Percentiles rank a stretch among this genome's conserved stretches.
phyloP scores from a whole-genome alignment of 2,329 filamentous ascomycete genomes.

The Ophiosphaerella korrae region DNA sequence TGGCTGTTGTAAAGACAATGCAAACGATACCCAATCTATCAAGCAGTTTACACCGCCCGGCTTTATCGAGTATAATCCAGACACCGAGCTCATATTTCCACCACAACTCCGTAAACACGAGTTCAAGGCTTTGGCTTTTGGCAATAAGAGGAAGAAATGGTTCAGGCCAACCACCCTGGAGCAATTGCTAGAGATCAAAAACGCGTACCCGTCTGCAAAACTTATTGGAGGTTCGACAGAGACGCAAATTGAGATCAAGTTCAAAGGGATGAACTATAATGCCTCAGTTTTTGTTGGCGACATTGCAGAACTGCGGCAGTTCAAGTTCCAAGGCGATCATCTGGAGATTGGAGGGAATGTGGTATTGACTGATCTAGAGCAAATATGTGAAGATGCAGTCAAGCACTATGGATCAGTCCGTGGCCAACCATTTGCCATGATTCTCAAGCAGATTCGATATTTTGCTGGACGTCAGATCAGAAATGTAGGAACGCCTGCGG shows the following conservation, averaged over 20 bases:
- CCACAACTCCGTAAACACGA: slow-evolving; percentile 82
- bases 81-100: slow-evolving; percentile 95
- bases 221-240: slow-evolving; percentile 96
- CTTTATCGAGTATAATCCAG: slow-evolving; percentile 91
- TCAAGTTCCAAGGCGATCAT: slow-evolving; percentile 76
- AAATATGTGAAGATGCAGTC: slow-evolving; percentile 79
- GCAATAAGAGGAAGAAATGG: slow-evolving; percentile 94
- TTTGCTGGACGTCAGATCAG: slow-evolving; percentile 95
- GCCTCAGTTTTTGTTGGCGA: slow-evolving; percentile 92
- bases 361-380: slow-evolving; percentile 86
- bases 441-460: slow-evolving; percentile 91
- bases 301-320: slow-evolving; percentile 85
- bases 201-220: slow-evolving; percentile 81
- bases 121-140: slow-evolving; percentile 81
- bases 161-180: slow-evolving; percentile 84
- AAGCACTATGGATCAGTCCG: slow-evolving; percentile 73
- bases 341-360: slow-evolving; percentile 95
- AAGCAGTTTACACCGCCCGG: slow-evolving; percentile 81
- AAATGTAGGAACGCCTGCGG: slow-evolving; percentile 95
- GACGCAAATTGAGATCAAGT: slow-evolving; percentile 97
- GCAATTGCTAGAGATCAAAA: slow-evolving; percentile 91
- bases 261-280: slow-evolving; percentile 90
- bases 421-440: slow-evolving; percentile 84
- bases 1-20: slow-evolving; percentile 49
- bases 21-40: slow-evolving; percentile 46